These are phyloP conservation scores for Fragilaria radians DNA, from an alignment of 108 stramenopile species.

Conservation along the genomic window DNA sequence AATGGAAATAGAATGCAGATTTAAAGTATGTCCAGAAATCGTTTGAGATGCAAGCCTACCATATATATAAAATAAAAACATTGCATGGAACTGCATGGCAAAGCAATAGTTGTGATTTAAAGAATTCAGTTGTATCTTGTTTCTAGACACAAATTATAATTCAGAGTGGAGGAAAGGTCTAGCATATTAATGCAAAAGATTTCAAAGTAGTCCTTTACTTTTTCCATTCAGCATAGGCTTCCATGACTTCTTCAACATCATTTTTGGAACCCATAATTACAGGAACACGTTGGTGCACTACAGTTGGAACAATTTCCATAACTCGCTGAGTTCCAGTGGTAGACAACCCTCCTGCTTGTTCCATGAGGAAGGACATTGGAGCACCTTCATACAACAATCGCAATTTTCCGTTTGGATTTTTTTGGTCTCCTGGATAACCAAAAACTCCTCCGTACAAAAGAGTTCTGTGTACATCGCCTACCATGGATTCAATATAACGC, in stretches of 20 bases:
- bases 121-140: no score
- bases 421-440: conserved; percentile 90
- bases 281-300: conserved; percentile 77
- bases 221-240: conserved; percentile 29
- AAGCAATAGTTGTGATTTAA: conserved; percentile 12
- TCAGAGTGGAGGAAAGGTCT: no score
- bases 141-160: no score
- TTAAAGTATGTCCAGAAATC: no score
- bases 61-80: no score
- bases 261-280: conserved; percentile 77
- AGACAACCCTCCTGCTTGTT: conserved; percentile 90
- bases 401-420: conserved; percentile 82
- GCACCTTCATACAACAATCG: conserved; percentile 84
- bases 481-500: conserved; percentile 98
- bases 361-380: conserved; percentile 96
- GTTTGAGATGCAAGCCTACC: no score
- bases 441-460: conserved; percentile 97
- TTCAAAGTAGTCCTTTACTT: no score
- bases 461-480: conserved; percentile 97
- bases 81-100: no score
- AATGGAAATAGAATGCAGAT: no score
- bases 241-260: conserved; percentile 64
- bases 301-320: conserved; percentile 56
- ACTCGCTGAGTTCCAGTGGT: conserved; percentile 66
- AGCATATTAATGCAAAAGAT: no score